Percentiles rank a stretch among this genome's conserved stretches.
phyloP scores from a whole-genome alignment of 164 flowering plant genomes.

The Piper betle region DNA sequence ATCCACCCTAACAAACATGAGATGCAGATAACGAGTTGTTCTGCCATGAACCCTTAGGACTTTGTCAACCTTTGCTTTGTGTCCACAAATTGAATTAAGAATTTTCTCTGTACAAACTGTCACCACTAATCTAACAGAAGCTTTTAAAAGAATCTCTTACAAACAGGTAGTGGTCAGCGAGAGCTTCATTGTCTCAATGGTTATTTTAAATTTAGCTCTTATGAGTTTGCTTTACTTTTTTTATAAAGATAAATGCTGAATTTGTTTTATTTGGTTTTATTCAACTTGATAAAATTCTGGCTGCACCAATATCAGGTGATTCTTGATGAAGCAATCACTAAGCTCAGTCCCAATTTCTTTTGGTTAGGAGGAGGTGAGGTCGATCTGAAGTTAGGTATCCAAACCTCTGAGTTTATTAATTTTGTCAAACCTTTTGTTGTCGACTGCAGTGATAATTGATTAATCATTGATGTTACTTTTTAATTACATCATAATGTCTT shows the following conservation, averaged over 20 bases:
- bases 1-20: background rate
- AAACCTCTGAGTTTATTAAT: constrained; percentile 65
- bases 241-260: background rate
- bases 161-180: too few relatives aligned
- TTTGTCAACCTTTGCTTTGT: too few relatives aligned
- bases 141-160: too few relatives aligned
- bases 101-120: too few relatives aligned
- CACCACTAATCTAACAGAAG: too few relatives aligned
- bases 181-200: too few relatives aligned
- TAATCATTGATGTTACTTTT: background rate
- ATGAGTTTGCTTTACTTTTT: too few relatives aligned
- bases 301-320: constrained; percentile 59
- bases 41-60: too few relatives aligned
- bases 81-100: too few relatives aligned
- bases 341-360: constrained; percentile 77
- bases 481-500: background rate
- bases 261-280: background rate
- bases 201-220: too few relatives aligned
- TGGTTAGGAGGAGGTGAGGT: constrained; percentile 96
- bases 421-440: constrained; percentile 68
- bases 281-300: background rate
- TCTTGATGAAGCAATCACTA: constrained; percentile 80
- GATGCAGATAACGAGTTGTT: too few relatives aligned
- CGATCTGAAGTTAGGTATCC: constrained; percentile 79
- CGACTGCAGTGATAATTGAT: constrained; percentile 33